These are phyloP conservation scores for Penicillium dipodomyicola DNA, from an alignment of 495 filamentous ascomycete genomes.

Conservation along the genomic window DNA sequence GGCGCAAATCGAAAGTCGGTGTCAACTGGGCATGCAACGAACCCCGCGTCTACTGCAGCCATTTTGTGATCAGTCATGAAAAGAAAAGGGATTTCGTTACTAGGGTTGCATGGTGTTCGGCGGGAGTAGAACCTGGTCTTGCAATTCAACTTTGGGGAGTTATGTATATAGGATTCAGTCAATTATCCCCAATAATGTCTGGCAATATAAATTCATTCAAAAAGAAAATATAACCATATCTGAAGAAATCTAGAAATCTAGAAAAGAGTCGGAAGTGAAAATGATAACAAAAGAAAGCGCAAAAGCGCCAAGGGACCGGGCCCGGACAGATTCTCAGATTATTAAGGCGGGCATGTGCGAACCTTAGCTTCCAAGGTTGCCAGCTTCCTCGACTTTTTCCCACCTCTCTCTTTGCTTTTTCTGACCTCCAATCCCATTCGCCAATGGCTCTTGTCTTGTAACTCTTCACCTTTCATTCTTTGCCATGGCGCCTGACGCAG, in stretches of 20 bases:
- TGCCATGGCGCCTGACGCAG: constrained; percentile 43
- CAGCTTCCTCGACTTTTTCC: constrained; percentile 4
- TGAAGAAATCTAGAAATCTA: background rate
- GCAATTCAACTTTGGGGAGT: background rate
- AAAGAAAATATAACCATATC: background rate
- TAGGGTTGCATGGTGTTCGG: constrained; percentile 14
- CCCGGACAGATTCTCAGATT: constrained; percentile 3
- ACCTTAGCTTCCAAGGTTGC: constrained; percentile 1
- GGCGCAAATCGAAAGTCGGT: constrained; percentile 12
- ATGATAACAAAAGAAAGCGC: background rate
- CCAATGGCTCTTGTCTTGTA: constrained; percentile 22
- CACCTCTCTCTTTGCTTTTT: constrained; percentile 1
- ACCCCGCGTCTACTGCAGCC: constrained; percentile 9
- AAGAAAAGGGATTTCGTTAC: constrained; percentile 1
- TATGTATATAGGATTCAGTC: constrained; percentile 11
- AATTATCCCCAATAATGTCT: background rate
- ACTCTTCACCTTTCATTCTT: constrained; percentile 7
- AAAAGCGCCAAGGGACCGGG: constrained; percentile 4
- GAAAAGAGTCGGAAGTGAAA: background rate
- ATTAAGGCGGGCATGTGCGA: constrained; percentile 12
- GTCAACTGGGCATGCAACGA: constrained; percentile 3
- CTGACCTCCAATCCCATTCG: constrained; percentile 16
- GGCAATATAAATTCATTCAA: background rate
- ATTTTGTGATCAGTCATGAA: constrained; percentile 5
- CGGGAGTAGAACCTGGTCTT: constrained; percentile 9